phyloP scores from a whole-genome alignment of 2,329 filamentous ascomycete species.

The Huntiella abstrusa region DNA sequence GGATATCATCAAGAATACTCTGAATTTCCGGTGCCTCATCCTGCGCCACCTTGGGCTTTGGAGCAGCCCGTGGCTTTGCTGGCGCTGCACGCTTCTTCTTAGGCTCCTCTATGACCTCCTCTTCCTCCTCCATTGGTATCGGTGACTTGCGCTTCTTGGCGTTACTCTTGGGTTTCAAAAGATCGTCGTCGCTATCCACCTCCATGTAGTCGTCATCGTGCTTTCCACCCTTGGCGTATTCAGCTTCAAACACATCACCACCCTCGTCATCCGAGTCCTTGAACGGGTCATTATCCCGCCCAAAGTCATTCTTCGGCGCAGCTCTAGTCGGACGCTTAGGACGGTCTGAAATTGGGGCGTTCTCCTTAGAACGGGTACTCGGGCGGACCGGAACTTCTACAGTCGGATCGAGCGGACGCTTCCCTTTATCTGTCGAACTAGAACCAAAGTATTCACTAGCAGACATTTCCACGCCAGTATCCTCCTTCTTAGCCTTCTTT shows the following conservation, averaged over 20 bases:
- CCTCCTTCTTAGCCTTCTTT: constrained; percentile 31
- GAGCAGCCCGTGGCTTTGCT: constrained; percentile 37
- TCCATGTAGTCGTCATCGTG: constrained; percentile 54
- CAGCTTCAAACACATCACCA: constrained; percentile 59
- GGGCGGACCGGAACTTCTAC: constrained; percentile 28
- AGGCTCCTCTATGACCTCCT: constrained; percentile 35
- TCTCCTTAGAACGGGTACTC: constrained; percentile 31
- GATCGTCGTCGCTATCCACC: constrained; percentile 46
- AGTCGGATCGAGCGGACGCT: constrained; percentile 21
- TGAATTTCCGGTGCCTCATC: constrained; percentile 55
- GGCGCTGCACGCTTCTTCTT: constrained; percentile 42
- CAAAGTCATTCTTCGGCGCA: neutral
- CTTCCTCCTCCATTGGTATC: constrained; percentile 29
- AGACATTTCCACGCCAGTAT: constrained; percentile 30
- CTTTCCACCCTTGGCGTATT: constrained; percentile 45
- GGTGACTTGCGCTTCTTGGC: constrained; percentile 41
- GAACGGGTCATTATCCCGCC: constrained; percentile 35
- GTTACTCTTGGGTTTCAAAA: constrained; percentile 17
- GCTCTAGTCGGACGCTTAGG: constrained; percentile 9
- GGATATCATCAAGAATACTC: constrained; percentile 74
- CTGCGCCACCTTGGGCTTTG: constrained; percentile 41
- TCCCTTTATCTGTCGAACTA: constrained; percentile 15
- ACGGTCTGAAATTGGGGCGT: constrained; percentile 12
- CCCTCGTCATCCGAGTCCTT: constrained; percentile 49
- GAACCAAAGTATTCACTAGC: constrained; percentile 38